Evolutionary conservation across 1,284 basidiomycete genomes (phyloP), one percentile per base, ranked within the genome.

Genomic region (Moesziomyces antarcticus): DNA sequence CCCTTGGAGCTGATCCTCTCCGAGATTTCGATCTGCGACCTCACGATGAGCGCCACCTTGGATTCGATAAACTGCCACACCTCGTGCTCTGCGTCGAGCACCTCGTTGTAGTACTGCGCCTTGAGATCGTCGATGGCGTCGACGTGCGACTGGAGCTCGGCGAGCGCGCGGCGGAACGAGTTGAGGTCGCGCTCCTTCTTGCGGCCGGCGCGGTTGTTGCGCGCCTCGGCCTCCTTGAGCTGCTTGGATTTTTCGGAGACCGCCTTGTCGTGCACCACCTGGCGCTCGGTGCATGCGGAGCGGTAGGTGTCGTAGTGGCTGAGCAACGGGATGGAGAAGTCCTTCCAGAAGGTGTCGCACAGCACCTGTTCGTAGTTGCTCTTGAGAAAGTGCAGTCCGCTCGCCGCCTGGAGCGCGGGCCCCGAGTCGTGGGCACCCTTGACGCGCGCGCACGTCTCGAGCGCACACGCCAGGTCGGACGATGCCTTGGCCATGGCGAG

Each of bases 341-440:
- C 92, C 78, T 91, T 92, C 85, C 94, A 93, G 47, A 96, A 87
- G 5, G 91, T 90, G 80, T 94, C 93, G 33, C 92, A 93, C 79
- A 97, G 86, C 56, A 97, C 89, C 84, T 94, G 93, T 88, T 92
- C 93, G 79, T 96, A 93, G 84, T 96, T 96, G 56, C 91, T 91
- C 80, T 96, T 91, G 73, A 97, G 88, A 84, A 94, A 93, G 84
- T 97, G 93, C 52, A 97, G 86, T 2, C 94, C 94, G 37, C 67
- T 59, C 20, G 79, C 75, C 3, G 82, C 82, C 44, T 83, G 81
- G 43, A 84, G 57, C 10, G 59, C 67, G 1, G 77, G 59, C 14
- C 79, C 80, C 7, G 61, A 70, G 6, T 74, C 65, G 52, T 83
- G 79, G 0, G 80, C 80, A 14, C 82, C 82, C 55, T 84, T 84